Base-by-base conservation (phyloP, 1,139 yeast genomes). In the Hanseniaspora sp. region DNA sequence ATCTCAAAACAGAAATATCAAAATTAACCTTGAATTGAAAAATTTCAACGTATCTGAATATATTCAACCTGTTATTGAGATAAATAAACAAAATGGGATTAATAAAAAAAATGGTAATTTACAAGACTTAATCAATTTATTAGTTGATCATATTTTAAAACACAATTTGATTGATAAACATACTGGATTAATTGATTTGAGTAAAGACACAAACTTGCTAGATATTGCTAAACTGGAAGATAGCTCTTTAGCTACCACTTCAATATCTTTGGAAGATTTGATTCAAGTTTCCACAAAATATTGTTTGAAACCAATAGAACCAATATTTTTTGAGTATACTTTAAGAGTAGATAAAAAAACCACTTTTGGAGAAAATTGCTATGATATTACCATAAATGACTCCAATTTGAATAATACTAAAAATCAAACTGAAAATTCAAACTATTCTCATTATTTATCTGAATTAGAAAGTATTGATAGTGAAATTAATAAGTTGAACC, bases 1-100 rank as follows among this genome's bases (percentile, higher is more conserved):
- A 2, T 70, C 73, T 33, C 74, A 74, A 56, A 84, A 86, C 59
- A 74, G 88, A 53, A 73, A 78, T 44, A 78, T 86, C 53, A 80
- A 79, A 58, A 82, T 92, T 56, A 85, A 90, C 9, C 74, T 92
- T 58, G 86, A 90, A 68, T 82, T 87, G 51, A 87, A 85, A 65
- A 86, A 82, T 59, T 74, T 80, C 69, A 78, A 76, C 62, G 75
- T 57, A n/a, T 58, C 86, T 58, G 79, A 75, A 62, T 76, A 88
- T 46, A 72, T 80, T 8, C 78, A 82, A 18, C 80, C 78, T 35
- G 74, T 92, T 68, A 74, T 90, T 3, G 76, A 77, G 47, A 74
- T 92, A 51, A 72, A 86, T 75, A 80, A 52, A 72, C 74, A 40
- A 95, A 86, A 65, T 82, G 86, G 46, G 82, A 95, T 6, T 88